Evolutionary conservation across 2,329 filamentous ascomycete species (phyloP), one percentile per base, ranked within the genome.

Genomic region (Apiospora phragmitis): DNA sequence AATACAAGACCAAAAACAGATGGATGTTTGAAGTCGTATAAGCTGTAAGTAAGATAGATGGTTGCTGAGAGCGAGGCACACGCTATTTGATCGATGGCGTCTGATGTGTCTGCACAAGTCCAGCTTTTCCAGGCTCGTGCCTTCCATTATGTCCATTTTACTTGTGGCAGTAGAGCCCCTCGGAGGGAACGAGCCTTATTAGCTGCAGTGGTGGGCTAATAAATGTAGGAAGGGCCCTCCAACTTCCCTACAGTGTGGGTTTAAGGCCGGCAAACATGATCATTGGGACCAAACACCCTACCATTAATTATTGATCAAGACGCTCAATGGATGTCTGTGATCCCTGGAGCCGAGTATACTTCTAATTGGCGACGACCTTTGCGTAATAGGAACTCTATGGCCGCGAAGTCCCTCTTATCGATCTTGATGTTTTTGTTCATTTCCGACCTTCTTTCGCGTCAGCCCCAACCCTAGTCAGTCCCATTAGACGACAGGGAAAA

Each of bases 361-460:
- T 97, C 94, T 24, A 98, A 85, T 79, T 97, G 94, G 62, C 93
- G 88, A 51, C 89, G 87, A 29, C 95, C 95, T 80, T 94, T 95
- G 72, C 95, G 89, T 68, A 98, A 79, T 43, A 97, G 84, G 80
- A 94, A 96, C 81, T 98, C 95, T 70, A 98, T 92, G 7, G 94
- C 91, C 21, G 87, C 86, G 81, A 97, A 97, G 78, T 97, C 94
- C 75, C 93, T 94, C 82, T 94, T 96, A 80, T 93, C 91, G 70
- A 97, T 80, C 11, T 80, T 79, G 16, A 89, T 78, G 77, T 93
- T 87, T 79, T 92, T 93, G 49, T 90, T 85, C 78, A 99, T 98
- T 78, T 98, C 94, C 38, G 85, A 80, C 75, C 93, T 95, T 24
- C 65, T 65, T 68, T 67, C 47, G 11, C 67, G 45, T 74, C 41